Base-by-base conservation (phyloP, 495 filamentous ascomycete genomes). In the Penicillium antarcticum region DNA sequence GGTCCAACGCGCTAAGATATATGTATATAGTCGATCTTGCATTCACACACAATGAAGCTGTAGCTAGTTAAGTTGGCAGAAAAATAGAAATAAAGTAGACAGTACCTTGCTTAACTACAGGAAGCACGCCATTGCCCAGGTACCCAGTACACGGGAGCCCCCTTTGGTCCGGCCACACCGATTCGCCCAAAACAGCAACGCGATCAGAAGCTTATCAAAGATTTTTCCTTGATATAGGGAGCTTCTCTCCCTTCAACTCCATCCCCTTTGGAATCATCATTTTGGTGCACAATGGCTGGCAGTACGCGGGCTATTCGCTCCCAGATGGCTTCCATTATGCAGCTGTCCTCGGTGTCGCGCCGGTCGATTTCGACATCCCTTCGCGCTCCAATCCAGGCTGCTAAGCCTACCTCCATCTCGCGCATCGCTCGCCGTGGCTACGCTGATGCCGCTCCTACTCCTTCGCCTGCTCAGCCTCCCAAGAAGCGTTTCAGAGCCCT, bases 401-500 rank as follows among this genome's bases (percentile, higher is more conserved):
- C 33, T 23, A 47, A 42, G 23, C 56, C 45, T 53, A 51, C 40
- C 67, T 53, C 61, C 34, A 42, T 67, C 36, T 66, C 69, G 52
- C 69, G 62, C 53, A 24, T 60, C 14, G 52, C 66, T 62, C 71
- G 71, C 50, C 72, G 73, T 41, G 45, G 66, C 35, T 75, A 72
- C 52, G 72, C 73, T 18, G 71, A 75, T 58, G 71, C 68, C 38
- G 68, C 71, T 34, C 58, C 64, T 14, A 42, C 69, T 14, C 57
- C 68, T 16, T 56, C 59, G 16, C 71, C 72, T 8, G 56, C 65
- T 19, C 66, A 69, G 13, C 71, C 73, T 57, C 69, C 72, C 29
- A 73, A 72, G 68, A 76, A 74, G 62, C 66, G 73, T 18, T 75
- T 75, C 52, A 56, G 73, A 33, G 69, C 80, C 48, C 64, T 91